phyloP scores from a whole-genome alignment of 148 eudicot species.

The Persicaria maculosa region DNA sequence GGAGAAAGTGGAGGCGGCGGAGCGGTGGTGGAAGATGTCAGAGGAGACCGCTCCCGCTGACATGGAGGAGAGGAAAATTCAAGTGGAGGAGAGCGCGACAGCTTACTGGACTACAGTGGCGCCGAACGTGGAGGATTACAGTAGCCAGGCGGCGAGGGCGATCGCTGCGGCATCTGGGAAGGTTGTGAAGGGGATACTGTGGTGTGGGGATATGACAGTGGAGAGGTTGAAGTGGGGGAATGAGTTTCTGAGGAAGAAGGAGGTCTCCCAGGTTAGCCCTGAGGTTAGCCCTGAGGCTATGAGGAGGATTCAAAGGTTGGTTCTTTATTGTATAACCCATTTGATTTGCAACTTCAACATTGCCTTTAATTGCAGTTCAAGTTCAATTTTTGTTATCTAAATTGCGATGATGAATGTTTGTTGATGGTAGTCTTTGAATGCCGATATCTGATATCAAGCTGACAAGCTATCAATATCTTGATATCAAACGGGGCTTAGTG shows the following conservation, averaged over 20 bases:
- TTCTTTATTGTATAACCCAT: neutral
- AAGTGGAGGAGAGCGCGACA: constrained; percentile 40
- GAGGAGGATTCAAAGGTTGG: constrained; percentile 57
- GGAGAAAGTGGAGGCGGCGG: constrained; percentile 27
- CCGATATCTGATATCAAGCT: too few relatives aligned
- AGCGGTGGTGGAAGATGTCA: constrained; percentile 39
- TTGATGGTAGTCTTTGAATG: too few relatives aligned
- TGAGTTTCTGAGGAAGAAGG: constrained; percentile 41
- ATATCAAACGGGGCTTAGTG: too few relatives aligned
- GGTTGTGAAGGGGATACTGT: constrained; percentile 62
- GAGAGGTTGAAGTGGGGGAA: constrained; percentile 78
- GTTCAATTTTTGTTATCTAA: too few relatives aligned
- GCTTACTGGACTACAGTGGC: constrained; percentile 86
- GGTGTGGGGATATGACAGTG: constrained; percentile 88
- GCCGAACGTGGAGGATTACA: constrained; percentile 81
- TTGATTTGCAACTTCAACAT: too few relatives aligned
- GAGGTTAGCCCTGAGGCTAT: constrained; percentile 49
- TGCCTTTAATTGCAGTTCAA: too few relatives aligned
- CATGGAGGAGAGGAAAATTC: constrained; percentile 29
- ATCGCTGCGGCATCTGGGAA: constrained; percentile 74
- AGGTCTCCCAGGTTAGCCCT: constrained; percentile 45
- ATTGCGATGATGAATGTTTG: too few relatives aligned
- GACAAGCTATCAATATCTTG: too few relatives aligned
- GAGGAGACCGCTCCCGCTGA: constrained; percentile 45
- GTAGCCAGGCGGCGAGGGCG: constrained; percentile 50